Evolutionary conservation across 345 rosid genomes (phyloP), one percentile per base, ranked within the genome.

Genomic region (Reutealis trisperma): DNA sequence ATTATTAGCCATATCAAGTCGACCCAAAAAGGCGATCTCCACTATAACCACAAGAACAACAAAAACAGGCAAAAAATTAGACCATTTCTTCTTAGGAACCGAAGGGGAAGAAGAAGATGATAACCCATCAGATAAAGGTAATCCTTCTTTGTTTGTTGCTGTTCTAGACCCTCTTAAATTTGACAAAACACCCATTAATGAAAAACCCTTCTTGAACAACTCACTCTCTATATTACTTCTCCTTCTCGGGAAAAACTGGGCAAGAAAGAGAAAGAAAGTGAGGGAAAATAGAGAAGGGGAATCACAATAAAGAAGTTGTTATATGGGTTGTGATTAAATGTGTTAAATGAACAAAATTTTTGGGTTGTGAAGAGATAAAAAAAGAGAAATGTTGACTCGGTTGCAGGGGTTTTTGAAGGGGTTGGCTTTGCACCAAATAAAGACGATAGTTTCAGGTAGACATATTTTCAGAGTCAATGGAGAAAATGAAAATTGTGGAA

Each of bases 11-110:
- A 90, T 83, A 57, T 93, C 96, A 49, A 95, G 91, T 44, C 91
- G 90, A 87, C 96, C 91, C 87, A 95, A 85, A 74, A 95, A 91
- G 73, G 84, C 88, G 78, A 93, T 88, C 89, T 93, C 98, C 11
- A 88, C 90, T 51, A 90, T 67, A 60, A 93, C 89, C 37, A 90
- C 94, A 15, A 95, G 77, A 45, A 86, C 85, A 62, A 96, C 94
- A 64, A 91, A 86, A 72, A 91, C 55, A 27, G 93, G 94, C 82
- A 96, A 69, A 44, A 88, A 61, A 69, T 82, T 91, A 27, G 93
- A 85, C 75, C 92, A 85, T 74, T 87, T 96, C 86, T 74, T 85
- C 83, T 83, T 93, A 58, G 57, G 21, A 32, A 51, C 27, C 10
- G 83, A 15, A 14, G 70, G 74, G 10, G 37, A 59, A 61, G 60